Evolutionary conservation across 495 filamentous ascomycete species (phyloP).

Genomic region (Geopyxis carbonaria): DNA sequence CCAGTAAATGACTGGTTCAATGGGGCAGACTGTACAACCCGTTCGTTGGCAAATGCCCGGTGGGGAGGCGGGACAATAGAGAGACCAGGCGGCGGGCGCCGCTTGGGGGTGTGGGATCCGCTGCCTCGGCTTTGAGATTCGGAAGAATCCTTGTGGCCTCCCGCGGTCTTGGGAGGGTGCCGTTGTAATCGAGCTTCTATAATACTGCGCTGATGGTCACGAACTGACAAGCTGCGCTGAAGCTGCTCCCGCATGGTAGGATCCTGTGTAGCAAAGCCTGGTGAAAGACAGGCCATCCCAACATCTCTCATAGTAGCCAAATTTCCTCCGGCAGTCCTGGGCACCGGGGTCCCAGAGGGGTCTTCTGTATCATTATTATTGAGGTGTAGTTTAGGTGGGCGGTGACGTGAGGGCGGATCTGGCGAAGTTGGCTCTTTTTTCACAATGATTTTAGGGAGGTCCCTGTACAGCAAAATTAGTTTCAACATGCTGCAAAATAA

Average conservation of each 20-base stretch:
- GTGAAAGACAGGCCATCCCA: slow-evolving; percentile 83
- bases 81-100: slow-evolving; percentile 71
- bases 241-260: slow-evolving; percentile 92
- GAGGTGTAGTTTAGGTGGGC: slow-evolving; percentile 77
- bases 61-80: slow-evolving; percentile 96
- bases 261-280: slow-evolving; percentile 88
- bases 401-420: slow-evolving; percentile 57
- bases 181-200: slow-evolving; percentile 85
- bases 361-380: slow-evolving; percentile 43
- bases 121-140: slow-evolving; percentile 35
- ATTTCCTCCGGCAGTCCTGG: slow-evolving; percentile 51
- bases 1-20: slow-evolving; percentile 93
- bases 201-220: slow-evolving; percentile 85
- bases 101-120: slow-evolving; percentile 39
- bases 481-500: slow-evolving; percentile 30
- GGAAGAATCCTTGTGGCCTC: slow-evolving; percentile 33
- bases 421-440: slow-evolving; percentile 92
- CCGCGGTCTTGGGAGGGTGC: slow-evolving; percentile 45
- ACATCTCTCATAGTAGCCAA: slow-evolving; percentile 85
- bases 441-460: slow-evolving; percentile 64
- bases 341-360: slow-evolving; percentile 33
- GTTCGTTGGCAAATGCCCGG: slow-evolving; percentile 83
- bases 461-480: slow-evolving; percentile 32
- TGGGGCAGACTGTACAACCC: slow-evolving; percentile 92
- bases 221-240: slow-evolving; percentile 79